phyloP scores from a whole-genome alignment of 768 basidiomycete species.

The Naematelia aurantialba region DNA sequence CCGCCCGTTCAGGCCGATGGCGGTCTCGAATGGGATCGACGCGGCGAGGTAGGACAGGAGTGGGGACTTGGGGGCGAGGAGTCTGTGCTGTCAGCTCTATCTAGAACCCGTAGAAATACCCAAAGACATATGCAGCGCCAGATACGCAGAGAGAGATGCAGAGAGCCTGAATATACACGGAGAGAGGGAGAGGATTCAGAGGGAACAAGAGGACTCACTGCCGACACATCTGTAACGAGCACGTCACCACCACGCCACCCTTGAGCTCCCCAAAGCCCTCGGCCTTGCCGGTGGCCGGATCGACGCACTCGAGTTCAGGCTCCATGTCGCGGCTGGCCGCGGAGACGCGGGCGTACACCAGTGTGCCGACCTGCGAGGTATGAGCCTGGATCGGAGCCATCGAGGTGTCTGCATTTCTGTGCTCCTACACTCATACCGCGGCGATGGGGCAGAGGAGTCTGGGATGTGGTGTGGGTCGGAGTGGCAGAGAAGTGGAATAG shows the following conservation, averaged over 20 bases:
- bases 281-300: conserved; percentile 84
- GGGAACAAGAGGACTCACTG: conserved; percentile 57
- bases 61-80: conserved; percentile 77
- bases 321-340: conserved; percentile 97
- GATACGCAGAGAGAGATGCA: too few relatives aligned
- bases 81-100: conserved; percentile 54
- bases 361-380: conserved; percentile 67
- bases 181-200: background rate
- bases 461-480: too few relatives aligned
- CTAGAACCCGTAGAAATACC: too few relatives aligned
- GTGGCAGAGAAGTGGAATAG: too few relatives aligned
- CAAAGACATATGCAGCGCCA: too few relatives aligned
- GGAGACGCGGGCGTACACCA: conserved; percentile 88
- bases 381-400: too few relatives aligned
- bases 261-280: conserved; percentile 92
- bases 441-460: too few relatives aligned
- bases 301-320: conserved; percentile 93
- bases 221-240: conserved; percentile 80
- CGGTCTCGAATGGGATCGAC: conserved; percentile 78
- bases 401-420: background rate
- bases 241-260: conserved; percentile 75
- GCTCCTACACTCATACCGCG: background rate
- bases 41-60: conserved; percentile 74
- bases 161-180: background rate
- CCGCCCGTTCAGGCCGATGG: conserved; percentile 85